phyloP scores from a whole-genome alignment of 768 basidiomycete species.

The Hygrocybe coccinea region DNA sequence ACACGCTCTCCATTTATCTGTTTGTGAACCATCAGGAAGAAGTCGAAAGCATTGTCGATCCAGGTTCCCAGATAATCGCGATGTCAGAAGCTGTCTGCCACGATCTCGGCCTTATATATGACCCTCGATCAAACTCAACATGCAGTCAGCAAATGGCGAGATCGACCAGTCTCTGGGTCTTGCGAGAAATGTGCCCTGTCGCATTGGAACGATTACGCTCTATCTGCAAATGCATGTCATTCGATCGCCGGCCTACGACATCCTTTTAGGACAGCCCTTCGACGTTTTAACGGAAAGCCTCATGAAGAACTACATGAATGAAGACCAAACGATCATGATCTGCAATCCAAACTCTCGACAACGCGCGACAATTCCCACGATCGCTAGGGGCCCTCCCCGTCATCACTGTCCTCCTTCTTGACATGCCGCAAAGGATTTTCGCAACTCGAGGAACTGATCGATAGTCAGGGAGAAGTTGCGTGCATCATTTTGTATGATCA shows the following conservation, averaged over 20 bases:
- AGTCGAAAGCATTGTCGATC: slow-evolving; percentile 15
- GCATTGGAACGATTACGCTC: slow-evolving; percentile 15
- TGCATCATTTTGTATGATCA: too few relatives aligned
- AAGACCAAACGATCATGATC: slow-evolving; percentile 15
- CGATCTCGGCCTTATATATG: too few relatives aligned
- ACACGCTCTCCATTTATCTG: slow-evolving; percentile 13
- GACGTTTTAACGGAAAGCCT: slow-evolving; percentile 15
- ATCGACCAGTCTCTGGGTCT: too few relatives aligned
- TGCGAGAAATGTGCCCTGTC: too few relatives aligned
- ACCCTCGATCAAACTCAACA: too few relatives aligned
- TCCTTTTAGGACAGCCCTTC: slow-evolving; percentile 26
- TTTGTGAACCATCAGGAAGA: slow-evolving; percentile 16
- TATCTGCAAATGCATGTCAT: slow-evolving; percentile 27
- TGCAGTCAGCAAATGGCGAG: too few relatives aligned
- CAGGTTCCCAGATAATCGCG: too few relatives aligned
- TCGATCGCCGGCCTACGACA: slow-evolving; percentile 19
- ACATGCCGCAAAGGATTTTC: too few relatives aligned
- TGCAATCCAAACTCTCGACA: slow-evolving; percentile 18
- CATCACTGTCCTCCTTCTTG: too few relatives aligned
- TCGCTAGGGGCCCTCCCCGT: not conserved
- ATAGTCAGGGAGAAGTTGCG: too few relatives aligned
- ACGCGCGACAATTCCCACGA: slow-evolving; percentile 12
- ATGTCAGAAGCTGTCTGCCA: too few relatives aligned
- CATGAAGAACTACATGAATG: slow-evolving; percentile 14
- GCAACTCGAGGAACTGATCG: too few relatives aligned